Percentiles rank a stretch among this genome's conserved stretches.
Evolutionary conservation across 129 eudicot species (phyloP).

Genomic region (Ambrosia trifida): DNA sequence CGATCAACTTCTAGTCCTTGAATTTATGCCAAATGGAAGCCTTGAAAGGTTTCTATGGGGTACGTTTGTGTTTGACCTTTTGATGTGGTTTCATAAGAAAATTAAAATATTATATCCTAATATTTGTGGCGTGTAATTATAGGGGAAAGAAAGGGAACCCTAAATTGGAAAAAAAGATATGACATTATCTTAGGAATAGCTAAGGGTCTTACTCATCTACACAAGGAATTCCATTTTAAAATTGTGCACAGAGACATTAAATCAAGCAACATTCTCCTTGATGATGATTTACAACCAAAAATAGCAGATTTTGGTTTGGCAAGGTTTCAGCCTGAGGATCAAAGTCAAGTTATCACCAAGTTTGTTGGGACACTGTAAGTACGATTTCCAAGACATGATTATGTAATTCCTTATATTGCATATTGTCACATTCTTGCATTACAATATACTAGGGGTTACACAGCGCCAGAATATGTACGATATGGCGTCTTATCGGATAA

Average conservation of each 20-base stretch:
- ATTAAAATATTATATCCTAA: not conserved
- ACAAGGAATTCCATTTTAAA: not conserved
- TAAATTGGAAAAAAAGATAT: not conserved
- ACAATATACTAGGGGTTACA: not conserved
- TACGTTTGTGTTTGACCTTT: too few species aligned
- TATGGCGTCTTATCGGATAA: not conserved
- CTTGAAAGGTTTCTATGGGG: too few species aligned
- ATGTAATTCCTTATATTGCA: not conserved
- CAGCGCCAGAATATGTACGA: not conserved
- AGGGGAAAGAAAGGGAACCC: not conserved
- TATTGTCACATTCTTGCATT: not conserved
- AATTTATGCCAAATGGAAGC: too few species aligned
- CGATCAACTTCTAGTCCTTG: too few species aligned
- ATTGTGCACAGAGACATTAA: constrained; percentile 67
- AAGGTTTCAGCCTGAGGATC: constrained; percentile 63
- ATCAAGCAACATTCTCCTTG: constrained; percentile 70
- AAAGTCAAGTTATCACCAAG: constrained; percentile 66
- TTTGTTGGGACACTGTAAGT: constrained; percentile 43
- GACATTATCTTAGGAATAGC: not conserved
- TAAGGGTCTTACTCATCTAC: not conserved
- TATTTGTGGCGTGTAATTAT: not conserved
- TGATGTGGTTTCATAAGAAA: not conserved
- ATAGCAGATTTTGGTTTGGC: constrained; percentile 81
- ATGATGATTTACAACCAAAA: constrained; percentile 59
- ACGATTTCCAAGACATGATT: not conserved